A percentile compares a stretch with the other conserved stretches of the same genome.
Evolutionary conservation across 2,329 filamentous ascomycete genomes (phyloP).

Genomic region (Chrysosporium queenslandicum): DNA sequence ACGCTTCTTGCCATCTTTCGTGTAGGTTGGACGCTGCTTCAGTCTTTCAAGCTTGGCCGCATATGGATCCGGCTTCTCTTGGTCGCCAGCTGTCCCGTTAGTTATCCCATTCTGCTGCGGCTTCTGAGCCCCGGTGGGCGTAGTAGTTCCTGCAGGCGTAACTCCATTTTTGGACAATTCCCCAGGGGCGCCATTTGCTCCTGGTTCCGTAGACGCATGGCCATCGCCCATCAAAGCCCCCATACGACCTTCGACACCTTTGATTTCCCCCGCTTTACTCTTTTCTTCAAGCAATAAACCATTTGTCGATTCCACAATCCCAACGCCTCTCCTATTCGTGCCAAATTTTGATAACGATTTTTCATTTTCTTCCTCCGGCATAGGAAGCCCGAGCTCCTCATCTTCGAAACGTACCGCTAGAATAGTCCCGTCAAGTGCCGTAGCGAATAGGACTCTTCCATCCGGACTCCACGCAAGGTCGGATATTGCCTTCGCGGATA

Average conservation of each 20-base stretch:
- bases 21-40: slow-evolving; percentile 87
- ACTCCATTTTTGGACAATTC: slow-evolving; percentile 38
- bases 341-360: slow-evolving; percentile 89
- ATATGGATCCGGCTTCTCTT: slow-evolving; percentile 41
- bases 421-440: slow-evolving; percentile 82
- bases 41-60: slow-evolving; percentile 55
- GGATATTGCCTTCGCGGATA: slow-evolving; percentile 83
- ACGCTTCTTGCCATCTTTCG: slow-evolving; percentile 93
- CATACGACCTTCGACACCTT: slow-evolving; percentile 88
- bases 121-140: slow-evolving; percentile 27
- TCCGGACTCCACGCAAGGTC: slow-evolving; percentile 92
- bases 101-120: slow-evolving; percentile 30
- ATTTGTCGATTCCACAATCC: slow-evolving; percentile 86
- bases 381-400: slow-evolving; percentile 83
- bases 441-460: slow-evolving; percentile 74
- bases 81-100: slow-evolving; percentile 18
- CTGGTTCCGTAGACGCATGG: slow-evolving; percentile 45
- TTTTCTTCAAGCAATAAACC: slow-evolving; percentile 77
- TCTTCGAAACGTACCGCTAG: slow-evolving; percentile 70
- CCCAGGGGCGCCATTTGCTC: slow-evolving; percentile 39
- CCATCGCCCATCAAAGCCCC: slow-evolving; percentile 94
- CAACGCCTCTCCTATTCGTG: slow-evolving; percentile 73
- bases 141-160: slow-evolving; percentile 27
- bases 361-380: slow-evolving; percentile 77
- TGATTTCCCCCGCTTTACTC: slow-evolving; percentile 83